A percentile compares a stretch with the other conserved stretches of the same genome.
Conservation (phyloP, 768 basidiomycete species). For the Coprinellus micaceus region DNA sequence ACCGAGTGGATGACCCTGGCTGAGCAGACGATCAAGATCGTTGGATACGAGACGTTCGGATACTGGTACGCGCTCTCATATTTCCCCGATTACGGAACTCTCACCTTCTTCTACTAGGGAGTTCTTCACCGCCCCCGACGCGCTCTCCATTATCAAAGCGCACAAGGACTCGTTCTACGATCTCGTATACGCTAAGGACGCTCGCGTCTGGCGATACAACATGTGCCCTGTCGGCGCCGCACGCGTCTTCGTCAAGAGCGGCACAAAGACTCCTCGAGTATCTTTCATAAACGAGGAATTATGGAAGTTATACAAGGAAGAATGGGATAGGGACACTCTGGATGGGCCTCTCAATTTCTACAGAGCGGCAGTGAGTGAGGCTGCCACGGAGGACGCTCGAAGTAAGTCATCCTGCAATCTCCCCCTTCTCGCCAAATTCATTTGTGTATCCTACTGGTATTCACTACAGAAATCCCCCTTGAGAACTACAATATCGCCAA, state of each 20-base stretch:
- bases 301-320: neutral
- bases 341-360: neutral
- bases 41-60: conserved; percentile 5
- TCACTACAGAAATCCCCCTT: neutral
- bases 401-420: neutral
- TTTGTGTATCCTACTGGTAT: neutral
- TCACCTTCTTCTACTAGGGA: neutral
- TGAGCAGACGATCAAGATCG: neutral
- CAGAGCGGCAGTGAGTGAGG: neutral
- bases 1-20: conserved; percentile 10
- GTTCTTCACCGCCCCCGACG: conserved; percentile 4
- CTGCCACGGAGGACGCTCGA: neutral
- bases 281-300: neutral
- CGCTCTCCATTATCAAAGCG: neutral
- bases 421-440: neutral
- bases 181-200: neutral
- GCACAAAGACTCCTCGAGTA: neutral
- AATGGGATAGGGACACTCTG: neutral
- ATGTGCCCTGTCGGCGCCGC: neutral
- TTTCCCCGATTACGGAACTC: neutral
- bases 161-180: conserved; percentile 4
- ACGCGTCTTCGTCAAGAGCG: neutral
- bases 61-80: conserved; percentile 1
- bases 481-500: conserved; percentile 5
- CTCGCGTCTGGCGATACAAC: neutral